Evolutionary conservation across 176 grass and related monocot genomes (phyloP), one percentile per base, ranked within the genome.

Genomic region (Pontederia crassipes): DNA sequence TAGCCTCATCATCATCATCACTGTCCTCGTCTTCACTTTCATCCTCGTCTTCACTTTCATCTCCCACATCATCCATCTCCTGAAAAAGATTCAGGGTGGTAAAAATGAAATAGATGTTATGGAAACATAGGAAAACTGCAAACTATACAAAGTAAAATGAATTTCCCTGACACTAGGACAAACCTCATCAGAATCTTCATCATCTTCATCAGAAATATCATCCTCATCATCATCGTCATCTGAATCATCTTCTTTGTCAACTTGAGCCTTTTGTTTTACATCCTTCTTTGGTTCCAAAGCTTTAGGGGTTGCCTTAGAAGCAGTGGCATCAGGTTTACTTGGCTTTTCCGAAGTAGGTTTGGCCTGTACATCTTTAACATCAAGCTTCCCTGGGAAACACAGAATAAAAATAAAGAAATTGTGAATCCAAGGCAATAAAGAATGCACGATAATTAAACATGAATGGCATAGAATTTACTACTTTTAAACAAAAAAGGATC

Each of bases 1-100:
- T 91, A 46, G 78, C 79, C 61, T 97, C 83, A 12, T 95, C 65
- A 18, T 89, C 75, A 29, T 85, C 86, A 3, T 78, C 80, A 20
- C 75, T 46, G 74, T 78, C 48, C 28, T 73, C 74, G n/a, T 67
- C 62, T 1, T 73, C 79, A 61, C 75, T 65, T 8, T 56, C 71
- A 12, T 24, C 20, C 20, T 24, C 20, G 1, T 60, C 56, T 54
- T 55, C 59, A 55, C 59, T 64, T 4, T 64, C 71, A 8, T 73
- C 71, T 2, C 64, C 71, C n/a, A 7, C 71, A 12, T 49, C 71
- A 28, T 28, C 2, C 60, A 74, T 74, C 8, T 74, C 71, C 71
- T 74, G 71, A 52, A 48, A 49, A 4, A 54, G 4, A 8, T 10
- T 67, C 32, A 57, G 46, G 14, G 2, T 46, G 6, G 17, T 12